Conservation (phyloP, 2,329 filamentous ascomycete genomes). For the Davidsoniella eucalypti region DNA sequence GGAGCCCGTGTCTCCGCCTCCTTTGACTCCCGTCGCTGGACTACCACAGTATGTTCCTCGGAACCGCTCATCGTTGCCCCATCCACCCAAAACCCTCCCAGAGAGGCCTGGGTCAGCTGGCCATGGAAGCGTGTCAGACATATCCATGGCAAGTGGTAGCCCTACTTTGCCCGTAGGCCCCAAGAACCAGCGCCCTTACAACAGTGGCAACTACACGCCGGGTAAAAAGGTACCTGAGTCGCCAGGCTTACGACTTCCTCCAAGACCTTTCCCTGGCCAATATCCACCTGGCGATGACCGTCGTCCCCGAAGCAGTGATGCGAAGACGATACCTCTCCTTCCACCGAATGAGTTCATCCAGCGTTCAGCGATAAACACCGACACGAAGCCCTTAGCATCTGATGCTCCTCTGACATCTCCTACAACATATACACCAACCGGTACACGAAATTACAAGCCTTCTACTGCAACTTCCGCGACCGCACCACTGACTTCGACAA, state of each 20-base stretch:
- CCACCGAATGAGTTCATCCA: not conserved
- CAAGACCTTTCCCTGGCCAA: conserved; percentile 6
- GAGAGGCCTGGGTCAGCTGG: conserved; percentile 32
- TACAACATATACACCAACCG: not conserved
- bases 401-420: conserved; percentile 3
- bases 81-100: conserved; percentile 19
- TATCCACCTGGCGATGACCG: conserved; percentile 24
- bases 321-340: conserved; percentile 24
- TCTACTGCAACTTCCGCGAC: not conserved
- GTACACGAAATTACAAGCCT: not conserved
- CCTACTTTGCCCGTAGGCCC: conserved; percentile 21
- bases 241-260: conserved; percentile 29
- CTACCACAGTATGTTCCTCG: conserved; percentile 27
- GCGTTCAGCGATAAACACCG: not conserved
- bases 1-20: conserved; percentile 30
- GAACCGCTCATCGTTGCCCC: conserved; percentile 21
- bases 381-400: not conserved
- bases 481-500: not conserved
- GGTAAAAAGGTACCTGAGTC: conserved; percentile 34
- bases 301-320: conserved; percentile 37
- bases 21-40: conserved; percentile 33
- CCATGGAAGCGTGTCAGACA: conserved; percentile 16
- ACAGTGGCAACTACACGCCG: conserved; percentile 21
- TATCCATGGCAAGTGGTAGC: conserved; percentile 10
- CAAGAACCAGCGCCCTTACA: conserved; percentile 1